Base-by-base conservation (phyloP, 2,329 filamentous ascomycete genomes). In the Fusarium sp. region DNA sequence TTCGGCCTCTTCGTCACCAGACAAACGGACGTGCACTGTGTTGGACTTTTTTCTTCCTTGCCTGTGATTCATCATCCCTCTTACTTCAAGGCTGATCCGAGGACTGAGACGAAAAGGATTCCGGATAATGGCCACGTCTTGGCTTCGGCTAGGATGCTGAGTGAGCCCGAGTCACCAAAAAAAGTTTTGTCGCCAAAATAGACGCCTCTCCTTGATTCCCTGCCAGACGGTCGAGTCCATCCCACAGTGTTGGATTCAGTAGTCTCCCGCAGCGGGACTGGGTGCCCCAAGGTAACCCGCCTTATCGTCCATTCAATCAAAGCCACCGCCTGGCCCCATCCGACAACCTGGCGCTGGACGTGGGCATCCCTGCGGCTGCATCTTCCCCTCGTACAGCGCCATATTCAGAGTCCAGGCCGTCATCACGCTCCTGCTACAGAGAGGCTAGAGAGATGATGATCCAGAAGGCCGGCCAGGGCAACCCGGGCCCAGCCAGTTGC, bases 271-370 rank as follows among this genome's bases (percentile, higher is more conserved):
- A 72, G 67, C 68, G 60, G 64, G 74, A 74, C 72, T 63, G 39
- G 71, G 45, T 68, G 61, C 52, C 52, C 29, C 52, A 48, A 48
- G 43, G 43, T 60, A 65, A 72, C 48, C 69, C 63, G 60, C 31
- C 59, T 75, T 64, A 73, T 78, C 64, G 39, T 70, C 75, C 67
- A 78, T 69, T 77, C 74, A 78, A 76, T 74, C 75, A 73, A 78
- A 78, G 77, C 77, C 77, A 78, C 77, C 75, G 71, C 73, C 73
- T 71, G 68, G 70, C 73, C 72, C 74, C 75, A 68, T 78, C 72
- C 74, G 71, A 76, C 74, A 77, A 77, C 75, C 76, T 77, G 76
- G 74, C 71, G 72, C 45, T 66, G 71, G 71, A 74, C 71, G 71
- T 74, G 71, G 68, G 35, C 64, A 74, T 74, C 72, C 72, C 68